These are phyloP conservation scores for Fusarium sp. DNA, from an alignment of 2,329 filamentous ascomycete genomes.

Conservation along the genomic window DNA sequence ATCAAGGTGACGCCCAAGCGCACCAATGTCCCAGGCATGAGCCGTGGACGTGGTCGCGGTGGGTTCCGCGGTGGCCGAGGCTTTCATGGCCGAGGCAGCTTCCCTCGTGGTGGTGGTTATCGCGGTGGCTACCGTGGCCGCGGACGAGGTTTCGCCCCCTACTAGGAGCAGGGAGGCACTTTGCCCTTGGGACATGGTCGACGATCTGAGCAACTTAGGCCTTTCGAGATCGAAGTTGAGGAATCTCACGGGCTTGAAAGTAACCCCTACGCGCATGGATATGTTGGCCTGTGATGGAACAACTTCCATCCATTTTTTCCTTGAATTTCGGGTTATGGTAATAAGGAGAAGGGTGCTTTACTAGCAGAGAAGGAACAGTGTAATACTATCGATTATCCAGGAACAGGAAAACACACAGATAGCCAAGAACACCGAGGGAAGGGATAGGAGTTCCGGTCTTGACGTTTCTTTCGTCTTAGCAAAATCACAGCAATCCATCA, in stretches of 20 bases:
- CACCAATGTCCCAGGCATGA: constrained; percentile 96
- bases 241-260: constrained; percentile 31
- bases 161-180: constrained; percentile 59
- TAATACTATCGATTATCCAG: constrained; percentile 32
- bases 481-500: constrained; percentile 6
- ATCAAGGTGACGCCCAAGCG: constrained; percentile 96
- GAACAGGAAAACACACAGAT: constrained; percentile 23
- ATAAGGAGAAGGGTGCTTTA: constrained; percentile 36
- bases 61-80: constrained; percentile 56
- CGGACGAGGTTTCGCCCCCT: constrained; percentile 71
- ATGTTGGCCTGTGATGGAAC: constrained; percentile 9
- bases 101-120: constrained; percentile 62
- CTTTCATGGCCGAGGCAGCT: constrained; percentile 64
- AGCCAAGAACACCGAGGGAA: constrained; percentile 23
- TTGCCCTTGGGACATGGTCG: constrained; percentile 27
- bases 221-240: constrained; percentile 42
- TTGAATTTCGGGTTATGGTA: constrained; percentile 13
- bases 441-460: constrained; percentile 39
- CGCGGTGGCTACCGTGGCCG: constrained; percentile 74
- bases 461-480: constrained; percentile 22
- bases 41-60: constrained; percentile 69
- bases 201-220: constrained; percentile 27
- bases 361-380: constrained; percentile 21
- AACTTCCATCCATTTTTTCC: constrained; percentile 12
- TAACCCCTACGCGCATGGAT: constrained; percentile 12